Percentiles rank a stretch among this genome's conserved stretches.
These are phyloP conservation scores for Phytophthora colocasiae DNA, from an alignment of 352 stramenopile species.

Conservation along the genomic window DNA sequence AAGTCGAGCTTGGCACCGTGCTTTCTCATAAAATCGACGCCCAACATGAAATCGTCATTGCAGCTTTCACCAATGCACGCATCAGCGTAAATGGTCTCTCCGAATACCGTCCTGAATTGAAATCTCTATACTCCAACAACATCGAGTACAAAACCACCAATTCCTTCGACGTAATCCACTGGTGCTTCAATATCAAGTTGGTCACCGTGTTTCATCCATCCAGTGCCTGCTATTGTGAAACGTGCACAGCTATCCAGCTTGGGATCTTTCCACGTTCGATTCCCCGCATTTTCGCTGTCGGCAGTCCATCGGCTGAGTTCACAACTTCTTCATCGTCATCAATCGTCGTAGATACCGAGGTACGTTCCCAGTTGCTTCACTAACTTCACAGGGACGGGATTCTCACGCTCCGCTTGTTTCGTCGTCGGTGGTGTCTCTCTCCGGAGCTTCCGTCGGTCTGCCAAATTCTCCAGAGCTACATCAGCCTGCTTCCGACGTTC, in stretches of 20 bases:
- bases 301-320: too few relatives aligned
- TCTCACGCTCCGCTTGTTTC: too few relatives aligned
- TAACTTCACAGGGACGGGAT: too few relatives aligned
- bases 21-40: background rate
- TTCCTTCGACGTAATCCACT: slow-evolving; percentile 3
- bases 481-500: too few relatives aligned
- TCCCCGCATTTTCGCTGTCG: too few relatives aligned
- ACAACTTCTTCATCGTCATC: too few relatives aligned
- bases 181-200: background rate
- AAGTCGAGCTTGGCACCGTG: background rate
- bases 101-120: background rate
- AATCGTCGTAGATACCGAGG: too few relatives aligned
- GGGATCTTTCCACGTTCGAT: too few relatives aligned
- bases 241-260: background rate
- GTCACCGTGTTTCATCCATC: slow-evolving; percentile 7
- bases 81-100: background rate
- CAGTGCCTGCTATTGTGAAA: slow-evolving; percentile 1
- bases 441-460: too few relatives aligned
- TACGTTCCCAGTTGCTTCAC: too few relatives aligned
- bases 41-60: background rate
- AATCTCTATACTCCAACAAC: background rate
- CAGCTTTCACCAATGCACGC: background rate
- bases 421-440: too few relatives aligned
- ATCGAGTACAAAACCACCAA: background rate
- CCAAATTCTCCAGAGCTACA: too few relatives aligned